Percentiles rank a stretch among this genome's conserved stretches.
These are phyloP conservation scores for Tricholoma furcatifolium DNA, from an alignment of 768 basidiomycete genomes.

Conservation along the genomic window DNA sequence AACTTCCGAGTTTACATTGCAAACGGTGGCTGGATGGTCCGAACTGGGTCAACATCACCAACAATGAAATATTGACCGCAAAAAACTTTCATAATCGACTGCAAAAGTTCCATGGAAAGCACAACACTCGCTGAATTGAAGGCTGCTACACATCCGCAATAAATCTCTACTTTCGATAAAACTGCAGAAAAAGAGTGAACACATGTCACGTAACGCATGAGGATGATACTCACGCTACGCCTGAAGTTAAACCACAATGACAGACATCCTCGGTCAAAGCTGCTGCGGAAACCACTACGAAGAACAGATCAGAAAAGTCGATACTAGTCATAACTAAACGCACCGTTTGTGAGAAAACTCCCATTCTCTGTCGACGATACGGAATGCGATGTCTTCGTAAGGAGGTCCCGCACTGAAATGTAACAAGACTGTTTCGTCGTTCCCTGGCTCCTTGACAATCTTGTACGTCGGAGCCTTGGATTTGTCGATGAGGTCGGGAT, in stretches of 20 bases:
- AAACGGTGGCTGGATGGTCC: too few species aligned
- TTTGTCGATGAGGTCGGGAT: slow-evolving; percentile 98
- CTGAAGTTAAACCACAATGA: slow-evolving; percentile 97
- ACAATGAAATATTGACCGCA: too few species aligned
- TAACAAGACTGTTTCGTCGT: slow-evolving; percentile 91
- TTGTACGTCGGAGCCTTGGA: slow-evolving; percentile 96
- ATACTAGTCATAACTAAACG: slow-evolving; percentile 8
- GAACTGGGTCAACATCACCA: too few species aligned
- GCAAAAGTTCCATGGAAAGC: too few species aligned
- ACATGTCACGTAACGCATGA: slow-evolving; percentile 8
- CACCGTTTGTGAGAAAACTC: slow-evolving; percentile 97
- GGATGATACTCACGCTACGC: slow-evolving; percentile 64
- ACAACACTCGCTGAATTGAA: background rate
- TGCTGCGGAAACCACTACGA: slow-evolving; percentile 88
- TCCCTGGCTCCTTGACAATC: slow-evolving; percentile 90
- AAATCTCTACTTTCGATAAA: slow-evolving; percentile 69
- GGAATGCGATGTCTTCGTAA: slow-evolving; percentile 98
- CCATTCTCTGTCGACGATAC: slow-evolving; percentile 97
- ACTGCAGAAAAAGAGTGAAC: slow-evolving; percentile 40
- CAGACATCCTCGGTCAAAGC: slow-evolving; percentile 94
- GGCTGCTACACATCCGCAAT: too few species aligned
- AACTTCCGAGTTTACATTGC: too few species aligned
- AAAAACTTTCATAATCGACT: too few species aligned
- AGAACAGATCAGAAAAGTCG: background rate
- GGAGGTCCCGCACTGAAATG: slow-evolving; percentile 97